Conservation (phyloP, 2,329 filamentous ascomycete genomes). For the Chrysoporthe austroafricana region DNA sequence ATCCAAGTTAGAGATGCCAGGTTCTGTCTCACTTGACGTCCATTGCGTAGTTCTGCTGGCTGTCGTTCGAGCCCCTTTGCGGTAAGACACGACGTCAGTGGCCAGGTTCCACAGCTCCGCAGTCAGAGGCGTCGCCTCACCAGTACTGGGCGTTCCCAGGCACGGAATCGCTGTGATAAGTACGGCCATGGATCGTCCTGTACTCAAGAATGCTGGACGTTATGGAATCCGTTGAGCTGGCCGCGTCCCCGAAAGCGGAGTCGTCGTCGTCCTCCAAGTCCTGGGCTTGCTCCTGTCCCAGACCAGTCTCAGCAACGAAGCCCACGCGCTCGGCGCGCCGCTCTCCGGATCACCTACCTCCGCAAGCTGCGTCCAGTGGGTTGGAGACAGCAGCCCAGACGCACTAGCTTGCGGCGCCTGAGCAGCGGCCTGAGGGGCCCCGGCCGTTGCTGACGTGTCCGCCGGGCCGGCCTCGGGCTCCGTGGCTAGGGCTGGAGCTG, state of each 20-base stretch:
- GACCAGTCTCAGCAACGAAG: not conserved
- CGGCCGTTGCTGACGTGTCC: not conserved
- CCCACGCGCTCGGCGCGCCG: not conserved
- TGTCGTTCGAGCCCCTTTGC: conserved; percentile 37
- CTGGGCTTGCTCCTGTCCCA: conserved; percentile 16
- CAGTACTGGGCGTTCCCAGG: conserved; percentile 27
- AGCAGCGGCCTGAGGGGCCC: not conserved
- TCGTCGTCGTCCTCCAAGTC: conserved; percentile 24
- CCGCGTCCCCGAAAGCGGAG: conserved; percentile 27
- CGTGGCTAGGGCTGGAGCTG: not conserved
- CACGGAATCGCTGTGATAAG: conserved; percentile 28
- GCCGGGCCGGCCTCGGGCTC: not conserved
- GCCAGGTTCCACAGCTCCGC: not conserved
- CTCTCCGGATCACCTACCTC: conserved; percentile 18
- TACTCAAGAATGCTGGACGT: conserved; percentile 28
- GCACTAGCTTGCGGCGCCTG: no score
- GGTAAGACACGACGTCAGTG: conserved; percentile 1
- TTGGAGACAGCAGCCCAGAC: conserved; percentile 23
- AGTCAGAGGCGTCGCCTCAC: conserved; percentile 14
- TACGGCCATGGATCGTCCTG: conserved; percentile 27
- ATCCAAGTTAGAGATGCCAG: no score
- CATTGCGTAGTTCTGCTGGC: conserved; percentile 37
- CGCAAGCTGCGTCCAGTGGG: conserved; percentile 28
- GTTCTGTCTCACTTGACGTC: conserved; percentile 36
- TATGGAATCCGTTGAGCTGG: conserved; percentile 26